Base-by-base conservation (phyloP, 2,329 filamentous ascomycete species). In the Ophiocordyceps camponoti-rufipedis region DNA sequence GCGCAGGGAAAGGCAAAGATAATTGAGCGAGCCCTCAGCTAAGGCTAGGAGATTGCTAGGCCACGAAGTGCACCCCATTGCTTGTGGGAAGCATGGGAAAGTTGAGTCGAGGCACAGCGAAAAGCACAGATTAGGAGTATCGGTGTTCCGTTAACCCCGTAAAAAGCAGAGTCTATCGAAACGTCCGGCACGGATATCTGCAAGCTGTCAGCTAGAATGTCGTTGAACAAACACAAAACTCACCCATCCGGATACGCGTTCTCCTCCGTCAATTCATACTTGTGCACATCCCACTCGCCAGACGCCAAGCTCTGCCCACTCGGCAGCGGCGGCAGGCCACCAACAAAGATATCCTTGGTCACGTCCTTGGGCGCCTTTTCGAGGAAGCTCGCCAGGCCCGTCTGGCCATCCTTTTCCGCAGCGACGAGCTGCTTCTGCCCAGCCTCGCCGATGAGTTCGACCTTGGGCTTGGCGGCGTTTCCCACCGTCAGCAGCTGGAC, bases 271-370 rank as follows among this genome's bases (percentile, higher is more conserved):
- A 84, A 58, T 50, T 66, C 64, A 56, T 93, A 78, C 63, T 80
- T 76, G 62, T 87, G 78, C 58, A 80, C 76, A 57, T 78, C 71
- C 67, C 77, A 76, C 49, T 69, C 60, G 41, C 71, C 71, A 42
- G 62, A 66, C 42, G 62, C 62, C 48, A 71, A 55, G 53, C 68
- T 75, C 62, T 79, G 65, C n/a, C 84, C 80, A 56, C 78, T 79
- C 14, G 89, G 91, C 56, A 83, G 66, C n/a, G 91, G 91, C 47
- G 91, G 91, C 63, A 98, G 63, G 1, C 89, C 88, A 55, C 82
- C 71, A 41, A 82, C 72, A 44, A 84, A 79, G 50, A 95, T 62
- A 47, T 88, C 75, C 52, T 64, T 61, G 43, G 56, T 58, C 23
- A 94, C 63, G 45, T 85, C 75, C 52, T 66, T 60, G 32, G 59